These are phyloP conservation scores for Barnettozyma sp. DNA, from an alignment of 805 yeast genomes.

Conservation along the genomic window DNA sequence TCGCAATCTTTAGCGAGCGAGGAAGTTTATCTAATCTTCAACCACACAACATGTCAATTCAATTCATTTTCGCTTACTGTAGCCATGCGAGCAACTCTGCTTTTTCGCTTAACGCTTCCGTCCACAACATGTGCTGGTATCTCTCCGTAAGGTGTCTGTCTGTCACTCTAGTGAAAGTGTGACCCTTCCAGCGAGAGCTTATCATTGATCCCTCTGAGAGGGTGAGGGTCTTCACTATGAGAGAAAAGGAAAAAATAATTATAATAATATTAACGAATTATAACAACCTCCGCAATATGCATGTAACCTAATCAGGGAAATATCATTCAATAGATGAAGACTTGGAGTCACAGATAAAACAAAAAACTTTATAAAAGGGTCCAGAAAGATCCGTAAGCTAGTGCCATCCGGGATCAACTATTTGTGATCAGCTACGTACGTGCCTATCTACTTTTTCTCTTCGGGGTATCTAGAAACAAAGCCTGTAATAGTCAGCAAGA, in stretches of 20 bases:
- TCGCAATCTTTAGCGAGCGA: too few species aligned
- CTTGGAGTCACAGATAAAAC: neutral
- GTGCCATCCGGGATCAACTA: too few species aligned
- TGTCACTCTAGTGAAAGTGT: too few species aligned
- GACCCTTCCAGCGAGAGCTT: too few species aligned
- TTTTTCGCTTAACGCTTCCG: neutral
- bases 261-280: neutral
- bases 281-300: neutral
- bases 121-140: too few species aligned
- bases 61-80: neutral
- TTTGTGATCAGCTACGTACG: neutral
- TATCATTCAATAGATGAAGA: neutral
- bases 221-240: neutral
- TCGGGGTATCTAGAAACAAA: neutral
- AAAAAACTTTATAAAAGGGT: neutral
- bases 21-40: neutral
- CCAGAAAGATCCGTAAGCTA: too few species aligned
- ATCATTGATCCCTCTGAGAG: too few species aligned
- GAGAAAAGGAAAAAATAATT: neutral
- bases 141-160: too few species aligned
- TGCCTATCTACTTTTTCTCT: neutral
- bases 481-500: neutral
- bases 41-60: too few species aligned
- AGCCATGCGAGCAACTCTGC: neutral
- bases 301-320: constrained; percentile 1